Evolutionary conservation across 2,329 filamentous ascomycete species (phyloP), one percentile per base, ranked within the genome.

Genomic region (Periconia digitata): DNA sequence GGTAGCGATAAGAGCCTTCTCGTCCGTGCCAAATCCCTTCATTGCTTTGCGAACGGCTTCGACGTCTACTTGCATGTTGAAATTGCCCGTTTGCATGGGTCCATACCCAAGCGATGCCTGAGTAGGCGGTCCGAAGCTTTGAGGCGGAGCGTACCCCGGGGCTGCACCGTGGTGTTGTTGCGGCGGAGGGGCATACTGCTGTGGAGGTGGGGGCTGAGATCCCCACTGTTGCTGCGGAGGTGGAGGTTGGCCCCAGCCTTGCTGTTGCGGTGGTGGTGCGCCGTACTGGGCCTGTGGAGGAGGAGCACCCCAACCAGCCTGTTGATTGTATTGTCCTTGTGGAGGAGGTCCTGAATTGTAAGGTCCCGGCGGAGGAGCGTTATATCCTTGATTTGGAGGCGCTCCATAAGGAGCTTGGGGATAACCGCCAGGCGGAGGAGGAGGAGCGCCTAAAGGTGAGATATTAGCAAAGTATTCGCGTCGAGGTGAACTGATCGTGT

Each of bases 21-120:
- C 92, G 62, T 97, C 85, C 0, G 92, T 96, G 27, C 92, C 92
- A 53, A 96, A 89, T 0, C 91, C 91, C 72, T 95, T 96, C 90
- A 96, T 96, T 2, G 92, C 90, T 58, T 81, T 81, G 44, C 90
- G 84, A 18, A 95, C 76, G 3, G 78, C 82, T 48, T 90, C 82
- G 0, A 90, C 87, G 59, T 94, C 85, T 12, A 77, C 74, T 3
- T 75, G 79, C 40, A 84, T 86, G 55, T 95, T 85, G 16, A 79
- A 76, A 39, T 82, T 76, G 15, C 61, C 64, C 5, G 60, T 62
- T 62, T 89, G 87, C 12, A 84, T 82, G 0, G 86, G 80, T 2
- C 84, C 84, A 63, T 96, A 96, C 29, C 92, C 92, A 0, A 81
- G 72, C 0, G 88, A 88, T 16, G 10, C 86, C 52, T 73, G 64